These are phyloP conservation scores for Fusarium illudens DNA, from an alignment of 2,329 filamentous ascomycete species.

Conservation along the genomic window DNA sequence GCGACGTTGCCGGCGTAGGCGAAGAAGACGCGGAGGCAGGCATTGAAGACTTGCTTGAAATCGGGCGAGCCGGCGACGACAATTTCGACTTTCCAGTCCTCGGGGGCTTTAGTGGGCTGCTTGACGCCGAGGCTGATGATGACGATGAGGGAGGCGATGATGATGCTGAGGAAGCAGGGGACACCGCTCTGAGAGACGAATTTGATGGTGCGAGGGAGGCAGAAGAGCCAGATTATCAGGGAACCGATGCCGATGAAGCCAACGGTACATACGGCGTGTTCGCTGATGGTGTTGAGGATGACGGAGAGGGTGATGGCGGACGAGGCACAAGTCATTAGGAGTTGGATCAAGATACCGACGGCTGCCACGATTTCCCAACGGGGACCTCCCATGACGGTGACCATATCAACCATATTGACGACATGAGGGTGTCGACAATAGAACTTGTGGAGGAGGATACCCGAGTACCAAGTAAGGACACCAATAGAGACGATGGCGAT, in stretches of 20 bases:
- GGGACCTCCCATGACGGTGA: constrained; percentile 56
- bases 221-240: not conserved
- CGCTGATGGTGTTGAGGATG: constrained; percentile 6
- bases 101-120: not conserved
- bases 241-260: not conserved
- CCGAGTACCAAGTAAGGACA: constrained; percentile 67
- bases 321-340: not conserved
- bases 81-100: constrained; percentile 16
- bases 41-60: constrained; percentile 13
- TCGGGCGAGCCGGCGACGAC: not conserved
- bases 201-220: constrained; percentile 1
- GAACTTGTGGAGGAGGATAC: constrained; percentile 64
- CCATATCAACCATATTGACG: constrained; percentile 73
- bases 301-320: constrained; percentile 1
- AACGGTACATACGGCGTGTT: not conserved
- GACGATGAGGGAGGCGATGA: constrained; percentile 2
- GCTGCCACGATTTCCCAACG: not conserved
- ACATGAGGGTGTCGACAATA: constrained; percentile 72
- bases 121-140: constrained; percentile 2
- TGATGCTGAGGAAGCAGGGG: constrained; percentile 4
- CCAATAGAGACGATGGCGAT: constrained; percentile 69
- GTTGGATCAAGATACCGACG: not conserved
- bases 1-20: constrained; percentile 30
- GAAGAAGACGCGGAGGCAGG: constrained; percentile 19
- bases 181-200: constrained; percentile 12